Base-by-base conservation (phyloP, 371 early-diverging fungal species). In the Mucor piriformis region DNA sequence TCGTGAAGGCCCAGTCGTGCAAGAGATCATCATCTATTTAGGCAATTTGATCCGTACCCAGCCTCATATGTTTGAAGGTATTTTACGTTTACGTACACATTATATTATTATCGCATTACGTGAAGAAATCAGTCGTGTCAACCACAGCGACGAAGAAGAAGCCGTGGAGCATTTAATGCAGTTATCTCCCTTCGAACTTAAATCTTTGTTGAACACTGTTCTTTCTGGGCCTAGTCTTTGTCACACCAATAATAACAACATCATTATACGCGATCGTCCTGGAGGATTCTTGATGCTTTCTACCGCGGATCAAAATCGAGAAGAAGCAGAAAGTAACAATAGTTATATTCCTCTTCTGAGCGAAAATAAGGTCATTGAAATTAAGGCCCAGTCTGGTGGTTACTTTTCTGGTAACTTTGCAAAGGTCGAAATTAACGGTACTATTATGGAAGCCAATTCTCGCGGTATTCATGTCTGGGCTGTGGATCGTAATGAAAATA, bases 161-260 rank as follows among this genome's bases (percentile, higher is more conserved):
- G 93, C 93, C 4, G 77, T 92, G 29, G 94, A 93, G 54, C 77
- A 82, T 42, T 68, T 93, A 64, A 89, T 93, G 90, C 87, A 89
- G 65, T 77, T 92, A 23, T 79, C 88, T 18, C 94, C 94, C 0
- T 92, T 82, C 66, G 92, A 93, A 56, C 70, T 92, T 69, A 88
- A 92, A 63, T 81, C 86, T 0, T 74, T 93, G 2, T 68, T 95
- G 16, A 82, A 79, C 40, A 88, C 91, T 20, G 87, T 93, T 34
- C 68, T 95, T 16, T 87, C 88, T 6, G 89, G 91, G 1, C 85
- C 88, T 1, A 73, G 76, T 6, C 64, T 86, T 57, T 72, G 74
- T 44, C 29, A 29, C 38, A 15, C 38, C n/a, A 73, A 78, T 23
- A 76, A 74, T 3, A 70, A 74, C 18, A 74, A 73, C 42, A 80